Percentiles rank a stretch among this genome's conserved stretches.
These are phyloP conservation scores for Aspergillus ochraceoroseus DNA, from an alignment of 2,329 filamentous ascomycete genomes.

Conservation along the genomic window DNA sequence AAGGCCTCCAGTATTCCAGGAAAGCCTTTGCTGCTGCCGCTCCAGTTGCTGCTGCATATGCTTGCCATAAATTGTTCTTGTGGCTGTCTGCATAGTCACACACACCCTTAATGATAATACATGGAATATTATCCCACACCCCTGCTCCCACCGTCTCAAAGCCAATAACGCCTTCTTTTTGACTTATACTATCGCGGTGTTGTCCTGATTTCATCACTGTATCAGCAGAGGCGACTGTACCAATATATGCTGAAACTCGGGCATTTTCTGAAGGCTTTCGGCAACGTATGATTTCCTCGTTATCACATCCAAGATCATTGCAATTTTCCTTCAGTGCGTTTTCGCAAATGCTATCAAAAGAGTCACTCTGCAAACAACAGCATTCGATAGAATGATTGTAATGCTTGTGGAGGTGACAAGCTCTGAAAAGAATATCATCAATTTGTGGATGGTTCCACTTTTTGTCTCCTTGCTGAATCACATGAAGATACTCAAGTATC, in stretches of 20 bases:
- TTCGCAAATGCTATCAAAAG: constrained; percentile 14
- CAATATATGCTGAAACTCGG: constrained; percentile 7
- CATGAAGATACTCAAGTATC: background rate
- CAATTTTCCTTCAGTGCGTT: constrained; percentile 7
- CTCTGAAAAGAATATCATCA: constrained; percentile 1
- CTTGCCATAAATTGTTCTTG: constrained; percentile 17
- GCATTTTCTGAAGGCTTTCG: background rate
- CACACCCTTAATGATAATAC: constrained; percentile 14
- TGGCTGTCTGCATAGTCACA: constrained; percentile 21
- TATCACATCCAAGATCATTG: constrained; percentile 10
- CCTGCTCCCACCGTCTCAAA: constrained; percentile 10
- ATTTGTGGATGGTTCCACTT: background rate
- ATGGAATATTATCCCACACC: constrained; percentile 13
- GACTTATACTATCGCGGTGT: constrained; percentile 11
- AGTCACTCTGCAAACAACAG: background rate
- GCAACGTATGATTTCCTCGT: background rate
- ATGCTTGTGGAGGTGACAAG: constrained; percentile 1
- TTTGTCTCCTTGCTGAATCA: background rate
- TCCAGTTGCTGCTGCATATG: constrained; percentile 19
- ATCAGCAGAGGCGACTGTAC: constrained; percentile 7
- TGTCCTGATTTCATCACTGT: constrained; percentile 15
- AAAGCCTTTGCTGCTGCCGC: constrained; percentile 15
- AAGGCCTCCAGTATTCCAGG: constrained; percentile 1
- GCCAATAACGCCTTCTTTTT: background rate
- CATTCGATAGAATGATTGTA: background rate